Evolutionary conservation across 768 basidiomycete species (phyloP), one percentile per base, ranked within the genome.

Genomic region (Suillus fuscotomentosus): DNA sequence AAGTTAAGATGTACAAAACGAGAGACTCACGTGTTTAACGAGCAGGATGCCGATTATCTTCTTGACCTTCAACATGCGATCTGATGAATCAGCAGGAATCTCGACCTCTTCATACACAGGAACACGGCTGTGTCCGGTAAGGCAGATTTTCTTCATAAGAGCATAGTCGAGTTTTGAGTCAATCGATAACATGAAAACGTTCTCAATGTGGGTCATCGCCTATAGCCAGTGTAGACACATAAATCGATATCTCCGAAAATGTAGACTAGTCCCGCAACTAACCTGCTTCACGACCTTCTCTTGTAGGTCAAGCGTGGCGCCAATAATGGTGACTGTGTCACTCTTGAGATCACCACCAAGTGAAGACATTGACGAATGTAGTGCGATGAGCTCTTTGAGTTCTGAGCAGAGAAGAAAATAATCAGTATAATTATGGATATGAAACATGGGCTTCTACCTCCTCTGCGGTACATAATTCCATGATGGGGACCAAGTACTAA

Each of bases 241-340:
- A 20, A 59, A 11, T 20, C 27, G 6, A 11, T 31, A 27, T 31
- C 3, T 20, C 17, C 1, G 17, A 15, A 27, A 39, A 10, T 45
- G 24, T 53, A 60, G 20, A 39, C 51, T 15, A 51, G 20, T 64
- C 15, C 41, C 17, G 7, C 17, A 50, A 56, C 22, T 64, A 36
- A 85, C 86, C 80, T 90, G 88, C 68, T 77, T 82, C 39, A 91
- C 90, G 42, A 89, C 88, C 72, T 95, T 96, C 70, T 91, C 91
- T 72, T 96, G 94, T 15, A 97, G 76, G 72, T 95, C 94, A 27
- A 97, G 85, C 0, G 93, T 93, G 1, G 91, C 92, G 20, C 94
- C 93, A 45, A 95, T 94, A 73, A 96, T 95, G 1, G 88, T 88
- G 60, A 95, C 91, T 0, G 94, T 96, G 71, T 96, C 94, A 1